These are phyloP conservation scores for Zygoascus sp. DNA, from an alignment of 1,139 yeast genomes.

Conservation along the genomic window DNA sequence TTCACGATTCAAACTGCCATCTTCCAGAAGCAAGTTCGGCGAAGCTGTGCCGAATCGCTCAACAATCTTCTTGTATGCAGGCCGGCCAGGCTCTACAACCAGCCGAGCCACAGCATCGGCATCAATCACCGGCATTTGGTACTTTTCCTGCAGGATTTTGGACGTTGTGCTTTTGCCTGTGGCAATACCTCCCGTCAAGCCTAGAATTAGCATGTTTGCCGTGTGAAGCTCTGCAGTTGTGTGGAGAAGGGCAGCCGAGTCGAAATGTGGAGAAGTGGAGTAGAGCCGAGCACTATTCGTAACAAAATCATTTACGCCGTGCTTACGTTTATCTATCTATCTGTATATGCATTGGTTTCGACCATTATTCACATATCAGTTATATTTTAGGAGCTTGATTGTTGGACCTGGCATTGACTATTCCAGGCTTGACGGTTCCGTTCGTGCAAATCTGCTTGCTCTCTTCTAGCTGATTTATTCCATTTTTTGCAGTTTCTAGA, in stretches of 20 bases:
- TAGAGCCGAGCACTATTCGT: no score
- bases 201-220: slow-evolving; percentile 71
- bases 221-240: not conserved
- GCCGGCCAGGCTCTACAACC: slow-evolving; percentile 74
- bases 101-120: slow-evolving; percentile 87
- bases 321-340: no score
- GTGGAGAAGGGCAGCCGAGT: not conserved
- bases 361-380: no score
- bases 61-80: slow-evolving; percentile 65
- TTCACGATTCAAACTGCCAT: slow-evolving; percentile 51
- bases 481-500: no score
- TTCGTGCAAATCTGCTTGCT: no score
- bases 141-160: slow-evolving; percentile 45
- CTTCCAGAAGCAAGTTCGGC: slow-evolving; percentile 49
- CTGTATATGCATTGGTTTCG: no score
- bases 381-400: no score
- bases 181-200: slow-evolving; percentile 95
- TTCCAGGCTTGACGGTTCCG: no score
- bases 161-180: slow-evolving; percentile 95
- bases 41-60: slow-evolving; percentile 52
- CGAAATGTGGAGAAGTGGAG: no score
- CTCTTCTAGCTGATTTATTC: no score
- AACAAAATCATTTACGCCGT: no score
- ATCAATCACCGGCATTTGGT: slow-evolving; percentile 63
- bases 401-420: no score